phyloP scores from a whole-genome alignment of 2,329 filamentous ascomycete genomes.

The Cytospora piceicola region DNA sequence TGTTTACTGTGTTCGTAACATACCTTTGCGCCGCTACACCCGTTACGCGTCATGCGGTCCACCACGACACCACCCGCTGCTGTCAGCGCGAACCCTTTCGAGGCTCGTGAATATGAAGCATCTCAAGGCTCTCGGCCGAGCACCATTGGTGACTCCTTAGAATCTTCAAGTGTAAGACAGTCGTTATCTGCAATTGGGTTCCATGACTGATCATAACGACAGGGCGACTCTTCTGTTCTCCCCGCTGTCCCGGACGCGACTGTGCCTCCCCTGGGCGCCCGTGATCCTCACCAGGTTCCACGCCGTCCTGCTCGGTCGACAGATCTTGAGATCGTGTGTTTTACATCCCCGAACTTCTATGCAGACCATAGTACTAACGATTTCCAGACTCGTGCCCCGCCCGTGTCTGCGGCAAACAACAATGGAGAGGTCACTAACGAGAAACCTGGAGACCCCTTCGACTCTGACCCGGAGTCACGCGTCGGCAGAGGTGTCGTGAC shows the following conservation, averaged over 20 bases:
- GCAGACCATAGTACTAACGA: slow-evolving; percentile 7
- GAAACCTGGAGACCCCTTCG: slow-evolving; percentile 27
- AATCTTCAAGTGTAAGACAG: slow-evolving; percentile 15
- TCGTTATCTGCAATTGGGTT: background rate
- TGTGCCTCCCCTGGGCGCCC: background rate
- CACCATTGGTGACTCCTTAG: slow-evolving; percentile 5
- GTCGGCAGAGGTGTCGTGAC: slow-evolving; percentile 17
- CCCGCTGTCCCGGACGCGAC: slow-evolving; percentile 16
- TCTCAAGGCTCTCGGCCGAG: slow-evolving; percentile 16
- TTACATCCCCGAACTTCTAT: background rate
- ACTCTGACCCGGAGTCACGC: slow-evolving; percentile 31
- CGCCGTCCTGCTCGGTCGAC: background rate
- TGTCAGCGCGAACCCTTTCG: slow-evolving; percentile 24
- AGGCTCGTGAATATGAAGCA: slow-evolving; percentile 25
- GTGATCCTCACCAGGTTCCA: background rate
- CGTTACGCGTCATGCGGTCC: slow-evolving; percentile 13
- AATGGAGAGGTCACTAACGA: slow-evolving; percentile 31
- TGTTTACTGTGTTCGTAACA: background rate
- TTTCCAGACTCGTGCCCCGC: slow-evolving; percentile 28
- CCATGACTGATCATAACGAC: background rate
- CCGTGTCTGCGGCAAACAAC: background rate
- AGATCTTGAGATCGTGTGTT: slow-evolving; percentile 31
- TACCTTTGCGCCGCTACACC: background rate
- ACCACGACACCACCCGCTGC: slow-evolving; percentile 4
- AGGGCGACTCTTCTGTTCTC: slow-evolving; percentile 18